Percentiles rank a stretch among this genome's conserved stretches.
Conservation (phyloP, 495 filamentous ascomycete genomes). For the Penicillium odoratum region DNA sequence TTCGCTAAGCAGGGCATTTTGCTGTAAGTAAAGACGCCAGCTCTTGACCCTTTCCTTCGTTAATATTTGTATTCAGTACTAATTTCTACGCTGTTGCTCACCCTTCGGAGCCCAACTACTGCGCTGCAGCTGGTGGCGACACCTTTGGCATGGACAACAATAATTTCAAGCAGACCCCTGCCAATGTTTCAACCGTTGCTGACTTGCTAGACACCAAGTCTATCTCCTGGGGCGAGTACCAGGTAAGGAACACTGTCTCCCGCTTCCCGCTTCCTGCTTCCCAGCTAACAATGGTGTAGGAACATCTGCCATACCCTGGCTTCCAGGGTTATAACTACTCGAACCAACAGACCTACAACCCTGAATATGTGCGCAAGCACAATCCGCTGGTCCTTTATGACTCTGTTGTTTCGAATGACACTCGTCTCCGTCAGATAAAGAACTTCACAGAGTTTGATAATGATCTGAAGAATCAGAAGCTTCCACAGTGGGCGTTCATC, state of each 20-base stretch:
- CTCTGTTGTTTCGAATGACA: constrained; percentile 51
- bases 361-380: constrained; percentile 76
- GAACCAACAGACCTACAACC: constrained; percentile 49
- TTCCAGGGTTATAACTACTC: constrained; percentile 58
- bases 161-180: constrained; percentile 52
- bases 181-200: constrained; percentile 64
- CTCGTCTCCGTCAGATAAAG: constrained; percentile 61
- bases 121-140: constrained; percentile 61
- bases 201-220: constrained; percentile 67
- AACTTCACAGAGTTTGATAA: constrained; percentile 62
- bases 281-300: constrained; percentile 23
- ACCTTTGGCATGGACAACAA: constrained; percentile 71
- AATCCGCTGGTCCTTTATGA: constrained; percentile 64
- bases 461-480: constrained; percentile 53
- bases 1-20: constrained; percentile 61
- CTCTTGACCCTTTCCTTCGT: neutral
- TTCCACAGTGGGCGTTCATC: constrained; percentile 74
- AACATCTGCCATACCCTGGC: constrained; percentile 65
- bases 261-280: neutral
- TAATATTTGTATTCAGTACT: constrained; percentile 24
- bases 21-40: constrained; percentile 29
- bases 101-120: constrained; percentile 73
- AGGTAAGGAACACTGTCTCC: constrained; percentile 19
- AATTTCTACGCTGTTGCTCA: constrained; percentile 66
- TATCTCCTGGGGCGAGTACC: constrained; percentile 69